Evolutionary conservation across 805 yeast genomes (phyloP).

Genomic region (Brettanomyces naardenensis): DNA sequence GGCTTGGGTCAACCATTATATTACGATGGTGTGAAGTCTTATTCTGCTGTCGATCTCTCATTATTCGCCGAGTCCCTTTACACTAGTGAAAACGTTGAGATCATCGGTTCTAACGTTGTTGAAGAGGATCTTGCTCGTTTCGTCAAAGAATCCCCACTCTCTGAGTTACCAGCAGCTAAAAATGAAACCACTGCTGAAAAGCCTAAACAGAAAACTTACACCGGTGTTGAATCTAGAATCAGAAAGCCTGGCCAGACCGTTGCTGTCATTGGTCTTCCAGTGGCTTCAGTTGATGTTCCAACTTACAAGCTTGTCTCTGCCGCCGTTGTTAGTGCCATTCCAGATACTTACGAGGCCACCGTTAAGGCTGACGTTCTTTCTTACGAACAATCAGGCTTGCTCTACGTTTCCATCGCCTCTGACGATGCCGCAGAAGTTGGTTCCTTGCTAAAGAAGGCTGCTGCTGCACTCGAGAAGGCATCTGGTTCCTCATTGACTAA

Average conservation of each 20-base stretch:
- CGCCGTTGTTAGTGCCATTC: conserved; percentile 45
- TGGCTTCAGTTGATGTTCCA: conserved; percentile 53
- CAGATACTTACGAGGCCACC: conserved; percentile 45
- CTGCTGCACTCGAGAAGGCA: conserved; percentile 41
- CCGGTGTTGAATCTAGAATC: conserved; percentile 64
- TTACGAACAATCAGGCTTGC: conserved; percentile 76
- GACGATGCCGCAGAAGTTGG: conserved; percentile 50
- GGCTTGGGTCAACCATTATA: conserved; percentile 83
- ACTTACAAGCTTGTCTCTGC: conserved; percentile 64
- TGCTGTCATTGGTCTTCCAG: conserved; percentile 79
- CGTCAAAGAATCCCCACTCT: conserved; percentile 57
- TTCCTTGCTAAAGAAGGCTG: conserved; percentile 52
- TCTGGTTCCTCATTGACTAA: conserved; percentile 9
- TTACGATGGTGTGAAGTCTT: conserved; percentile 55
- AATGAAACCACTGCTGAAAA: conserved; percentile 31
- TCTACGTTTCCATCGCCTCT: conserved; percentile 62
- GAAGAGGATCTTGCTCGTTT: conserved; percentile 63
- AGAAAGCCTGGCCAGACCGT: conserved; percentile 58
- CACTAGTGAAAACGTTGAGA: conserved; percentile 61
- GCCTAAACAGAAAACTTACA: conserved; percentile 30
- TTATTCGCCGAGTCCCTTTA: conserved; percentile 59
- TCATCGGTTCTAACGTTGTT: conserved; percentile 68
- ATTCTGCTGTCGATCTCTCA: conserved; percentile 57
- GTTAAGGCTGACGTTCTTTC: conserved; percentile 47
- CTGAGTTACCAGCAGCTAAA: conserved; percentile 52